These are phyloP conservation scores for Lagenidium sp. DNA, from an alignment of 352 stramenopile genomes.

Conservation along the genomic window DNA sequence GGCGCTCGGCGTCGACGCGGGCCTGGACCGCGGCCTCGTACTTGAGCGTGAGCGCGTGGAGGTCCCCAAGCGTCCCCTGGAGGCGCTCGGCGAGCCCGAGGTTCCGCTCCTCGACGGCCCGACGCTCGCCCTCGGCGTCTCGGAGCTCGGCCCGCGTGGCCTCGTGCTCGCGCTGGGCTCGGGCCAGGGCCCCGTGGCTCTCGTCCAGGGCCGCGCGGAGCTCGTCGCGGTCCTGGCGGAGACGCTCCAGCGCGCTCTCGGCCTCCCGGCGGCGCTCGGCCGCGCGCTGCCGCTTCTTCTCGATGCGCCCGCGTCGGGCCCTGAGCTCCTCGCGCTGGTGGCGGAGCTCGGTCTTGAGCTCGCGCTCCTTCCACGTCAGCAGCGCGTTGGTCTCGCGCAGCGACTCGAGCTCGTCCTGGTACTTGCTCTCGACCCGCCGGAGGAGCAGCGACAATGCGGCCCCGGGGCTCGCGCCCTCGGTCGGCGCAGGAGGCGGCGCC, in stretches of 20 bases:
- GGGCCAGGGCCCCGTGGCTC: constrained; percentile 6
- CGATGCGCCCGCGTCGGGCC: constrained; percentile 55
- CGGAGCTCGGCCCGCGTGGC: constrained; percentile 12
- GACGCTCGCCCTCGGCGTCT: constrained; percentile 24
- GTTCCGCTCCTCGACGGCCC: constrained; percentile 32
- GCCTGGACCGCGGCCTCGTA: constrained; percentile 42
- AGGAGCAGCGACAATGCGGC: constrained; percentile 66
- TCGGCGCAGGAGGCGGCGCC: constrained; percentile 1
- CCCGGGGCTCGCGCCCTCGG: constrained; percentile 17
- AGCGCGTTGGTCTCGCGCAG: constrained; percentile 62
- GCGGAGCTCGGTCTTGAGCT: constrained; percentile 62
- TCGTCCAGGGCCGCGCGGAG: not conserved
- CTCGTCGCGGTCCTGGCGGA: constrained; percentile 27
- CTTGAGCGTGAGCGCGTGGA: constrained; percentile 56
- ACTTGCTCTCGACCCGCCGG: constrained; percentile 71
- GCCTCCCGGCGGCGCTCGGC: constrained; percentile 49
- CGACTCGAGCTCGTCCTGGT: constrained; percentile 66
- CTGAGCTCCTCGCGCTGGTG: constrained; percentile 46
- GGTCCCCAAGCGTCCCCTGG: constrained; percentile 49
- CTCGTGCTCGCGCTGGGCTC: constrained; percentile 17
- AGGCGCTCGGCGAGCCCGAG: constrained; percentile 48
- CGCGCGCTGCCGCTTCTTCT: constrained; percentile 67
- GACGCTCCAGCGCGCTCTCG: constrained; percentile 30
- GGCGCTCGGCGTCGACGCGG: constrained; percentile 36
- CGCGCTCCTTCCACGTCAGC: constrained; percentile 57